Evolutionary conservation across 352 stramenopile genomes (phyloP), one percentile per base, ranked within the genome.

Genomic region (Phytophthora megakarya): DNA sequence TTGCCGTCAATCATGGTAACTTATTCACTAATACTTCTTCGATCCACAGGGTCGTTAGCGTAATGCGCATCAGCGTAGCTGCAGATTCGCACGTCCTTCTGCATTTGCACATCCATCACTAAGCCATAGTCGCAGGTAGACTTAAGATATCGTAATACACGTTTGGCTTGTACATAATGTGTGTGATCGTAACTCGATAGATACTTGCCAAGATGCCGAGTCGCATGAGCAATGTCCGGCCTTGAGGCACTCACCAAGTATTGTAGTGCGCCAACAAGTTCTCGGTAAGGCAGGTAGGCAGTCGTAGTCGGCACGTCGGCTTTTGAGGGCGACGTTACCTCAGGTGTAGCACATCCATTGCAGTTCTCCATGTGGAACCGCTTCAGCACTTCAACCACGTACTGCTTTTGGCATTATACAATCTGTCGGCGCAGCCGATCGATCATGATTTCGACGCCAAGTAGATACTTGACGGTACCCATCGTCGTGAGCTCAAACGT

Each of bases 31-130:
- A 75, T 22, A 48, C 53, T 69, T 30, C 59, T 61, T 32, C 54
- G 13, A 8, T 75, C 62, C 2, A 26, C 45, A 5, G 7, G 11
- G 13, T 75, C 56, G 19, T 77, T 78, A 0, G 65, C 65, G 18
- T 70, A 72, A 35, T 70, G 48, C 3, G 65, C 52, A n/a, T 77
- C 64, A 7, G 60, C 62, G 19, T 50, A 78, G 0, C 51, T 18
- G 1, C 23, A 28, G 1, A 70, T 37, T 10, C 43, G 10, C 0
- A 55, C 42, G 1, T 39, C 16, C 13, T 18, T 19, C 21, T 19
- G 3, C 11, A 8, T 5, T 13, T 3, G 6, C 9, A 48, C 21
- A 8, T 48, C 22, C 22, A 33, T 28, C 2, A 22, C 16, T 15
- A 64, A 10, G 3, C 13, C 46, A 25, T 69, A 63, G 15, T 64